phyloP scores from a whole-genome alignment of 805 yeast genomes.

The Kodamaea leandrae region DNA sequence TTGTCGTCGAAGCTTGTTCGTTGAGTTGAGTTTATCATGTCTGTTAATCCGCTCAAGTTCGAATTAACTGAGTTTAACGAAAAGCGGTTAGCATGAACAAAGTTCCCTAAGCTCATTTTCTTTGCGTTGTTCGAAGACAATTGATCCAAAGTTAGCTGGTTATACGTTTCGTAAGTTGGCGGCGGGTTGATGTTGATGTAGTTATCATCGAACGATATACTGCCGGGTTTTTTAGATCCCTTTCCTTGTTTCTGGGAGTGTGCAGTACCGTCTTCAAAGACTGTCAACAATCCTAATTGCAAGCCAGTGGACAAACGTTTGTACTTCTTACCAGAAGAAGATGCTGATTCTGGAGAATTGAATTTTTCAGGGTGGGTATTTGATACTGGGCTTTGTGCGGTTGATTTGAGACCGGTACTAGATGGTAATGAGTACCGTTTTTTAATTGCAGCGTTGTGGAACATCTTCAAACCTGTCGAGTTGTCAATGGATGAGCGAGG shows the following conservation, averaged over 20 bases:
- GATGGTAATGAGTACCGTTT: slow-evolving; percentile 24
- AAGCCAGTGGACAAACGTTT: slow-evolving; percentile 37
- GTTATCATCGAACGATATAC: slow-evolving; percentile 25
- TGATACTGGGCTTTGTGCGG: slow-evolving; percentile 4
- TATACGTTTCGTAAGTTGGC: slow-evolving; percentile 28
- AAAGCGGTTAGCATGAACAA: slow-evolving; percentile 36
- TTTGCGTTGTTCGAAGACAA: slow-evolving; percentile 23
- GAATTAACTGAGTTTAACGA: slow-evolving; percentile 51
- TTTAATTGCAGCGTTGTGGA: slow-evolving; percentile 31
- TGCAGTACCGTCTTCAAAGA: slow-evolving; percentile 30
- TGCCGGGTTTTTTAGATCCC: background rate
- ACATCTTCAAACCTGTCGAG: slow-evolving; percentile 27
- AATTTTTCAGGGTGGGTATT: slow-evolving; percentile 2
- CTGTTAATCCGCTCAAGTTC: slow-evolving; percentile 48
- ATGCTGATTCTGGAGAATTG: slow-evolving; percentile 9
- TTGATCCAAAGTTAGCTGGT: slow-evolving; percentile 36
- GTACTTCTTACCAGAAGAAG: slow-evolving; percentile 22
- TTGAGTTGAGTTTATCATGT: slow-evolving; percentile 44
- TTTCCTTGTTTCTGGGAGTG: background rate
- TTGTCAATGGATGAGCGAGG: slow-evolving; percentile 10
- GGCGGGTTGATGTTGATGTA: slow-evolving; percentile 24
- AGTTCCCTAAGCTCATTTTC: slow-evolving; percentile 10
- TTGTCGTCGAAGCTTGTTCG: slow-evolving; percentile 37
- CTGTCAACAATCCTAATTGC: slow-evolving; percentile 38
- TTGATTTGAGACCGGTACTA: slow-evolving; percentile 1